Conservation (phyloP, 2,329 filamentous ascomycete genomes). For the Paraphaeosphaeria sporulosa region DNA sequence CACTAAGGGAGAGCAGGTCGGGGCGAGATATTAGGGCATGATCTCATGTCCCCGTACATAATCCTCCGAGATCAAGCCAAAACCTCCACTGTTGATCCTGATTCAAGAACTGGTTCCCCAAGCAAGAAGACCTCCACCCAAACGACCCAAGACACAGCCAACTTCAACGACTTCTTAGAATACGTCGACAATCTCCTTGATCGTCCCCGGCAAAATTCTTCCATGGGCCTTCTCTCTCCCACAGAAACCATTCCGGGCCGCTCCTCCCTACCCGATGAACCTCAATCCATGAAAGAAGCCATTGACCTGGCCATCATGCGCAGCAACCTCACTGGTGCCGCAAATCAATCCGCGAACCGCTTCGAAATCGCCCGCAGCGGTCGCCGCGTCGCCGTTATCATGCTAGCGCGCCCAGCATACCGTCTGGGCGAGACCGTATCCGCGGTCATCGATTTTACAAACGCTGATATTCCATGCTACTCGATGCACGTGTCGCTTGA, state of each 20-base stretch:
- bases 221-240: constrained; percentile 72
- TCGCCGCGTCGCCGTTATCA: constrained; percentile 88
- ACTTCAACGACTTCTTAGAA: constrained; percentile 44
- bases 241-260: constrained; percentile 62
- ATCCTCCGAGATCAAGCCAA: constrained; percentile 83
- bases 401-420: constrained; percentile 87
- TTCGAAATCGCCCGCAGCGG: constrained; percentile 95
- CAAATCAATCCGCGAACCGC: constrained; percentile 84
- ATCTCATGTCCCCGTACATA: constrained; percentile 93
- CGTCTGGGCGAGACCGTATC: constrained; percentile 87
- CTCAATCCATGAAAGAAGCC: constrained; percentile 76
- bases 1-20: constrained; percentile 55
- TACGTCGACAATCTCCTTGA: constrained; percentile 59
- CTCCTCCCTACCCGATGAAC: constrained; percentile 64
- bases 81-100: constrained; percentile 46
- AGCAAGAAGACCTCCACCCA: constrained; percentile 29
- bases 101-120: constrained; percentile 21
- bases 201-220: constrained; percentile 43
- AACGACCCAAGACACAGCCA: constrained; percentile 53
- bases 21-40: constrained; percentile 89
- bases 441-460: constrained; percentile 82
- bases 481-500: constrained; percentile 85
- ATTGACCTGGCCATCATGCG: constrained; percentile 91
- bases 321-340: constrained; percentile 63
- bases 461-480: constrained; percentile 82